Conservation (phyloP, 2,329 filamentous ascomycete genomes). For the Paramyrothecium sp. region DNA sequence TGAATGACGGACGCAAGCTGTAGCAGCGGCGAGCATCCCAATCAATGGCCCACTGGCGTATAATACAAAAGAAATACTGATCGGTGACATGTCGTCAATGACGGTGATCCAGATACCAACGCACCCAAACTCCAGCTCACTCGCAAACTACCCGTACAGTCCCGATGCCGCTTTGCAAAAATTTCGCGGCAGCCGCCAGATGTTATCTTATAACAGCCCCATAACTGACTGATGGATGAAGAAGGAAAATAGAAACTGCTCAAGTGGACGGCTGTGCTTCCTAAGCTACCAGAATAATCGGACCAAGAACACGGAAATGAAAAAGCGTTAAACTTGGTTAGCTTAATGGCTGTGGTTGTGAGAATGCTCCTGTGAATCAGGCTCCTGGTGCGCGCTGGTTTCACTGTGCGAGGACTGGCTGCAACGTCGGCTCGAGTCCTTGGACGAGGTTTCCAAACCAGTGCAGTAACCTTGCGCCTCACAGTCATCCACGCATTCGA, state of each 20-base stretch:
- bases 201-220: neutral
- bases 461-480: conserved; percentile 29
- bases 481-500: conserved; percentile 44
- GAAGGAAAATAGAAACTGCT: neutral
- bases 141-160: neutral
- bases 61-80: neutral
- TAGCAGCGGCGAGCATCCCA: too few species aligned
- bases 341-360: neutral
- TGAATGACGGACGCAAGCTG: too few species aligned
- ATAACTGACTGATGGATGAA: neutral
- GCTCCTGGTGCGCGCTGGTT: conserved; percentile 11
- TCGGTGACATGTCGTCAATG: neutral
- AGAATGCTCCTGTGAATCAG: conserved; percentile 5
- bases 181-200: neutral
- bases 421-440: conserved; percentile 30
- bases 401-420: conserved; percentile 30
- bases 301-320: too few species aligned
- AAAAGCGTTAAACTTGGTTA: too few species aligned
- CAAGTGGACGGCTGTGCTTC: neutral
- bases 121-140: neutral
- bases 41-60: neutral
- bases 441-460: conserved; percentile 26
- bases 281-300: too few species aligned
- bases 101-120: neutral
- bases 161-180: neutral